phyloP scores from a whole-genome alignment of 1,284 basidiomycete species.

The Malassezia pachydermatis region DNA sequence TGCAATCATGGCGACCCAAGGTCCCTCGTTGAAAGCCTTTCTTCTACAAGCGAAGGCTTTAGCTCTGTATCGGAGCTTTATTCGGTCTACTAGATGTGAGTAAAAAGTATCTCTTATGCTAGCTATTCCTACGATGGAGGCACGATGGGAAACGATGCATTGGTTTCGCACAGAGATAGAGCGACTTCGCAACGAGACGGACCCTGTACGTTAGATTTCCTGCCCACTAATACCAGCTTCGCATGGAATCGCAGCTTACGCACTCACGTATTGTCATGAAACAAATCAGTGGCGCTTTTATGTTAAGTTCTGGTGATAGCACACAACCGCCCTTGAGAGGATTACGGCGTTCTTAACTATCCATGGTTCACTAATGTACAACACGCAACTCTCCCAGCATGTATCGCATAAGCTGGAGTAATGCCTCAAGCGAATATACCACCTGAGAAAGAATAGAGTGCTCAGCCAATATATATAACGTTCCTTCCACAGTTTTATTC shows the following conservation, averaged over 20 bases:
- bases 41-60: slow-evolving; percentile 7
- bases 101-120: background rate
- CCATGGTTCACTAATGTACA: slow-evolving; percentile 6
- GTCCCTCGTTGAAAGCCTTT: slow-evolving; percentile 9
- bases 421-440: slow-evolving; percentile 23
- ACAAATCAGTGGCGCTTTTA: background rate
- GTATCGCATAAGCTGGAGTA: slow-evolving; percentile 27
- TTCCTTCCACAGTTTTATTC: background rate
- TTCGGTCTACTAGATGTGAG: slow-evolving; percentile 15
- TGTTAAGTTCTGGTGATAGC: background rate
- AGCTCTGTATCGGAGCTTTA: slow-evolving; percentile 2
- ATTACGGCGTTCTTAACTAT: background rate
- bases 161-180: slow-evolving; percentile 18
- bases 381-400: slow-evolving; percentile 38
- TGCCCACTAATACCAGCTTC: background rate
- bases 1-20: background rate
- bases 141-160: slow-evolving; percentile 13
- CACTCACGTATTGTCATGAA: slow-evolving; percentile 10
- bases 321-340: slow-evolving; percentile 1
- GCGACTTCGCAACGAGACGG: slow-evolving; percentile 2
- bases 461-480: slow-evolving; percentile 36
- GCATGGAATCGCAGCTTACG: slow-evolving; percentile 8
- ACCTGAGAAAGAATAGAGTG: slow-evolving; percentile 35
- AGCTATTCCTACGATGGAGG: slow-evolving; percentile 3
- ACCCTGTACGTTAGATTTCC: background rate